Percentiles rank a stretch among this genome's conserved stretches.
Conservation (phyloP, 768 basidiomycete genomes). For the Phylloporus arenicola region DNA sequence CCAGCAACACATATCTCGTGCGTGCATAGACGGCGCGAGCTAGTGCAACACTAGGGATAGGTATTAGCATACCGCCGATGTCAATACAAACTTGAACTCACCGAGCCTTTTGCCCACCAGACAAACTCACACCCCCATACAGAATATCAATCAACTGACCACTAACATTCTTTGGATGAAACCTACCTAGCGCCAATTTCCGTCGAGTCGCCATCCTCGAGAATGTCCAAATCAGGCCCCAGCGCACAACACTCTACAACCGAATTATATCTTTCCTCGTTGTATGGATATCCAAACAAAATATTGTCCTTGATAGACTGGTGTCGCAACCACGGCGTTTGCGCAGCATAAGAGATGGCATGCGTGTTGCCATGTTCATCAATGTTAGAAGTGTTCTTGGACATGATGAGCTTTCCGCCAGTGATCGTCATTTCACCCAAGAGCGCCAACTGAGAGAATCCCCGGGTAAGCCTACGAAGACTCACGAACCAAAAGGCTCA, state of each 20-base stretch:
- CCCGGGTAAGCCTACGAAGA: not conserved
- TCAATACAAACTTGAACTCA: slow-evolving; percentile 20
- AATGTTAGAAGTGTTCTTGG: slow-evolving; percentile 46
- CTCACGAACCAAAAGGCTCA: slow-evolving; percentile 10
- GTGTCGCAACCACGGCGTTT: slow-evolving; percentile 65
- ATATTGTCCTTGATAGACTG: slow-evolving; percentile 79
- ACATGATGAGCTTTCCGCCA: slow-evolving; percentile 35
- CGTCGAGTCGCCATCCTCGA: slow-evolving; percentile 83
- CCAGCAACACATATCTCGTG: slow-evolving; percentile 65
- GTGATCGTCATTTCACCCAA: slow-evolving; percentile 37
- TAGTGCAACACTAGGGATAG: slow-evolving; percentile 57
- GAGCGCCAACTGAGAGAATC: slow-evolving; percentile 25
- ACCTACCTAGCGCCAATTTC: slow-evolving; percentile 69
- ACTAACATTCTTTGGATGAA: not conserved
- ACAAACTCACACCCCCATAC: slow-evolving; percentile 62
- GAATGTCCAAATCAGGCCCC: slow-evolving; percentile 68
- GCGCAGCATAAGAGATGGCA: slow-evolving; percentile 65
- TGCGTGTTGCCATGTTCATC: slow-evolving; percentile 60
- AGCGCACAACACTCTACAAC: slow-evolving; percentile 87
- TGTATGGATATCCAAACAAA: slow-evolving; percentile 64
- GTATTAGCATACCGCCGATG: slow-evolving; percentile 1
- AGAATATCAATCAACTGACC: not conserved
- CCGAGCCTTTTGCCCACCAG: slow-evolving; percentile 82
- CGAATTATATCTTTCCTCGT: slow-evolving; percentile 65
- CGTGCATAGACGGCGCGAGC: slow-evolving; percentile 78